Base-by-base conservation (phyloP, 2,329 filamentous ascomycete species). In the Alternaria sp. region DNA sequence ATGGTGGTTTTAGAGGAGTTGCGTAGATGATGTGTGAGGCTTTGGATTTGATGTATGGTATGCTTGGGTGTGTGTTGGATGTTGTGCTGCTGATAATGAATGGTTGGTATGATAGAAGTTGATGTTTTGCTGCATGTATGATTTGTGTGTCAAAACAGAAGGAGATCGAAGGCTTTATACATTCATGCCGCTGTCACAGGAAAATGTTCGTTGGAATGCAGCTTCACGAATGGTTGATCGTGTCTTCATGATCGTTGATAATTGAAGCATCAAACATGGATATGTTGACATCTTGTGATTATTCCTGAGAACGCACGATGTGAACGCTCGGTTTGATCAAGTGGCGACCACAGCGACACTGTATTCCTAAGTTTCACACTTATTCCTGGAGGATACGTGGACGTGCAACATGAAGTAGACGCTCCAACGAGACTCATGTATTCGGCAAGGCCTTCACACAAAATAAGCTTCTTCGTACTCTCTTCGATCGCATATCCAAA, bases 391-490 rank as follows among this genome's bases (percentile, higher is more conserved):
- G 37, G n/a, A 41, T 41, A 41, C 37, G 15, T 41, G n/a, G n/a
- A 41, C 37, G 15, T 41, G n/a, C 2, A 5, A 11, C n/a, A 0
- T 5, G 0, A 11, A 41, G n/a, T 41, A 41, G 0, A 41, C n/a
- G 15, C n/a, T 18, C 9, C n/a, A 11, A 41, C 37, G 2, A 11
- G n/a, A 18, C 9, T 18, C 5, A 41, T 3, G 37, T 41, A 41
- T 18, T 41, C 9, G 8, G 37, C 2, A 41, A 18, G 37, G 5
- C 37, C 37, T 18, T 37, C 2, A n/a, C 1, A 2, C 7, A 37
- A n/a, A n/a, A 1, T 5, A 3, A 3, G 33, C 33, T 37, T 37
- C 2, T 0, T 1, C 2, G 8, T 37, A 37, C 33, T 9, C 33
- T 37, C 4, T 4, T 5, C 3, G 0, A 9, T 11, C n/a, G 2